phyloP scores from a whole-genome alignment of 176 grass and related monocot species.

The Lolium multiflorum region DNA sequence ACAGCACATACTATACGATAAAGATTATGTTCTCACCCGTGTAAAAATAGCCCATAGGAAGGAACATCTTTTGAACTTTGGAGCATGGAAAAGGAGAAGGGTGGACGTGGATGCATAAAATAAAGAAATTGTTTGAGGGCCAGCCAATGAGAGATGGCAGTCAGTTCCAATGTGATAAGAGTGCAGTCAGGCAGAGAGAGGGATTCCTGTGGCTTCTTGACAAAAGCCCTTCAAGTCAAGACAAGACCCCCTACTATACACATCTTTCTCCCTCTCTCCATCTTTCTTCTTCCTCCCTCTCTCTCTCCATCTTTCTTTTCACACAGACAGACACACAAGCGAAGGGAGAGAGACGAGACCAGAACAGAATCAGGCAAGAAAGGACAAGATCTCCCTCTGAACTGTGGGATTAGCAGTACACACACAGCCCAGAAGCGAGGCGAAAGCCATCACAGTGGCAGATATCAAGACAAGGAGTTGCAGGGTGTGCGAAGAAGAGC shows the following conservation, averaged over 20 bases:
- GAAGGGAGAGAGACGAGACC: conserved; percentile 35
- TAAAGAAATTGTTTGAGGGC: conserved; percentile 43
- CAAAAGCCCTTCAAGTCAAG: conserved; percentile 59
- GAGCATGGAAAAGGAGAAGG: conserved; percentile 10
- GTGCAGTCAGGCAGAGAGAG: conserved; percentile 34
- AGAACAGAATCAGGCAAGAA: conserved; percentile 29
- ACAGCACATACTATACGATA: background rate
- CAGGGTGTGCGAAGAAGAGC: conserved; percentile 26
- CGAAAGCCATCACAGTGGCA: conserved; percentile 24
- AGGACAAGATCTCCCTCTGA: conserved; percentile 50
- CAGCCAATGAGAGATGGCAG: conserved; percentile 46
- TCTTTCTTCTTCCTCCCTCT: background rate
- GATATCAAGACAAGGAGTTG: conserved; percentile 50
- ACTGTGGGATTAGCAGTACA: conserved; percentile 33
- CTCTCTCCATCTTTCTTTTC: background rate
- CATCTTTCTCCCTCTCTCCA: no score
- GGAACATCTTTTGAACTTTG: conserved; percentile 12
- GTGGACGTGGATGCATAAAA: conserved; percentile 34
- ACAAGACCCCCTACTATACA: conserved; percentile 19
- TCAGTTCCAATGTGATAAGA: conserved; percentile 65
- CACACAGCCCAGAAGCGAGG: conserved; percentile 14
- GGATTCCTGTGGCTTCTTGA: conserved; percentile 55
- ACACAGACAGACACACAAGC: background rate
- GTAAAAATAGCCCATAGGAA: background rate
- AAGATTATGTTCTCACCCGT: background rate